phyloP scores from a whole-genome alignment of 495 filamentous ascomycete genomes.

The Podospora anserina region DNA sequence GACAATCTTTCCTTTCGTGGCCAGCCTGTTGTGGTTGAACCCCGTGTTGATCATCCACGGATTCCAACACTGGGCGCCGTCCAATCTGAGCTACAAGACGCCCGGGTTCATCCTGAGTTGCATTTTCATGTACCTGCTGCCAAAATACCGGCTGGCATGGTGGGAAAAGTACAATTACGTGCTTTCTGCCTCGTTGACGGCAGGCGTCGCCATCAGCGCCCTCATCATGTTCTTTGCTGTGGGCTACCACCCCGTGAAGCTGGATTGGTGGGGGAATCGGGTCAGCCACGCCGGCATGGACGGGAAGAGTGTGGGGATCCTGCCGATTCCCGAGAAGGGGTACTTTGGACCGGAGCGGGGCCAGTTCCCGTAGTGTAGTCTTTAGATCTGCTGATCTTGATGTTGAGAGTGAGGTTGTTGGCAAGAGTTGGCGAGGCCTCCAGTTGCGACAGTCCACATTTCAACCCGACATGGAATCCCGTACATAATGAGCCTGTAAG shows the following conservation, averaged over 20 bases:
- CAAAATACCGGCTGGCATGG: conserved; percentile 28
- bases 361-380: conserved; percentile 28
- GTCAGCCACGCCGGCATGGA: conserved; percentile 38
- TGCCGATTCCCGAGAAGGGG: conserved; percentile 33
- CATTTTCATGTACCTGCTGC: conserved; percentile 30
- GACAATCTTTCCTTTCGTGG: conserved; percentile 31
- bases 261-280: conserved; percentile 61
- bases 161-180: conserved; percentile 63
- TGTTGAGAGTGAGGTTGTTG: background rate
- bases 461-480: background rate
- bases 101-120: conserved; percentile 32
- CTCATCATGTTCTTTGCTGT: conserved; percentile 64
- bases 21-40: conserved; percentile 31
- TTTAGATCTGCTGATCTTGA: background rate
- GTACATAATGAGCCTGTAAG: background rate
- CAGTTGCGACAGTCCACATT: background rate
- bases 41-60: conserved; percentile 35
- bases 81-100: conserved; percentile 34
- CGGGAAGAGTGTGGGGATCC: conserved; percentile 26
- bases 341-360: conserved; percentile 41
- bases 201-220: conserved; percentile 56
- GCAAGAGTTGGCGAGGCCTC: background rate
- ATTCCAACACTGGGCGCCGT: conserved; percentile 35
- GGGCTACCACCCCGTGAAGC: conserved; percentile 47
- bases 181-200: conserved; percentile 58